A percentile compares a stretch with the other conserved stretches of the same genome.
Conservation (phyloP, 2,329 filamentous ascomycete species). For the Xylariales sp. region DNA sequence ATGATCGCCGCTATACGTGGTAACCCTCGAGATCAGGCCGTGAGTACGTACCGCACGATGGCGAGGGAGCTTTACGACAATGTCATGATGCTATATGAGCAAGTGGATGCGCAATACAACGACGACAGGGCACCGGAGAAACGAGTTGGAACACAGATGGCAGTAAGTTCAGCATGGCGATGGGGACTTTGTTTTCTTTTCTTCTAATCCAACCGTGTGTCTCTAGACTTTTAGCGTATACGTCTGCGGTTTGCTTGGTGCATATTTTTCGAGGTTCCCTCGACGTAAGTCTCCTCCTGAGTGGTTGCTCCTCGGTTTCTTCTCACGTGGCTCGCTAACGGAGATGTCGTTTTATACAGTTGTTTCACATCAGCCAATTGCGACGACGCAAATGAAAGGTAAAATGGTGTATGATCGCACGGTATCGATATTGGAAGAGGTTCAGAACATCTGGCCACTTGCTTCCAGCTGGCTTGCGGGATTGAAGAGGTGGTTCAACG, state of each 20-base stretch:
- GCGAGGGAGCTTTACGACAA: conserved; percentile 44
- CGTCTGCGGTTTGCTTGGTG: conserved; percentile 48
- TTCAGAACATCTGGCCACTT: conserved; percentile 47
- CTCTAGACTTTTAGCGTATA: conserved; percentile 46
- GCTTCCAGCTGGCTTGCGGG: conserved; percentile 49
- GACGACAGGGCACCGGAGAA: conserved; percentile 39
- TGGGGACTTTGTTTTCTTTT: background rate
- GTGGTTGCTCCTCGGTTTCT: background rate
- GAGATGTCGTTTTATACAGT: too few species aligned
- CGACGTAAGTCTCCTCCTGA: conserved; percentile 29
- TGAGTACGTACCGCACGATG: conserved; percentile 37
- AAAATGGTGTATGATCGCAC: conserved; percentile 42
- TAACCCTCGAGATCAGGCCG: conserved; percentile 26
- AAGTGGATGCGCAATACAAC: conserved; percentile 45
- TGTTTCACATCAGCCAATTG: too few species aligned
- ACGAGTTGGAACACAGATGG: conserved; percentile 49
- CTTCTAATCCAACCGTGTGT: too few species aligned
- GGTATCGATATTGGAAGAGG: conserved; percentile 41
- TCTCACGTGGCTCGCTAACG: too few species aligned
- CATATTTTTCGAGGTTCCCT: conserved; percentile 48
- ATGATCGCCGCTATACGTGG: conserved; percentile 37
- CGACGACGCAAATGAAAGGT: conserved; percentile 33
- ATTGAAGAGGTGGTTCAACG: conserved; percentile 40
- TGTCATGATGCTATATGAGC: conserved; percentile 41
- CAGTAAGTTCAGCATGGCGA: conserved; percentile 25